Evolutionary conservation across 2,329 filamentous ascomycete species (phyloP).

Genomic region (Mollisia scopiformis): DNA sequence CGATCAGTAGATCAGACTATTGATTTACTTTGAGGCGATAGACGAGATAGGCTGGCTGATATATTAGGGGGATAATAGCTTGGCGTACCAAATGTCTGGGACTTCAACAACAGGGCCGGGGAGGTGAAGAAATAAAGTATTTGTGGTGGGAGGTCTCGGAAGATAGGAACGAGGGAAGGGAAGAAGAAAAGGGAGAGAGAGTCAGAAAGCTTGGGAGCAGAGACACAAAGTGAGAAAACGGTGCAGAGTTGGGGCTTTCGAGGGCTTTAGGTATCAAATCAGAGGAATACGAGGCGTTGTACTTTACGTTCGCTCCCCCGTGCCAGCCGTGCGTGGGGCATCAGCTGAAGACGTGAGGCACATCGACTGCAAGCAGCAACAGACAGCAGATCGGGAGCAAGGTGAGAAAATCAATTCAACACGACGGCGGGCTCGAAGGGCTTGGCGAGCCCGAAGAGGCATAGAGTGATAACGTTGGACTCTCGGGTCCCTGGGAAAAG

Average conservation of each 20-base stretch:
- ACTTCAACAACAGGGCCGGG: neutral
- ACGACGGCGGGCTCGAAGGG: neutral
- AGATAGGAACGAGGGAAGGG: neutral
- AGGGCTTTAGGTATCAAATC: neutral
- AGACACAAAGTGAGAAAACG: neutral
- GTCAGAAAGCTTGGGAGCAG: neutral
- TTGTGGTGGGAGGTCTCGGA: neutral
- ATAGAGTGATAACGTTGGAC: neutral
- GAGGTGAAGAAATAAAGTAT: neutral
- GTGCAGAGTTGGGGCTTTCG: neutral
- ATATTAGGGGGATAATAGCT: neutral
- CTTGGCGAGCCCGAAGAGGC: neutral
- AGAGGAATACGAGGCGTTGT: slow-evolving; percentile 7
- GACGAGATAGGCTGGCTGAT: neutral
- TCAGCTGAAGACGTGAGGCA: slow-evolving; percentile 11
- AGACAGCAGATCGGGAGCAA: neutral
- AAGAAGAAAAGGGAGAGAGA: neutral
- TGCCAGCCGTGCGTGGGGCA: slow-evolving; percentile 3
- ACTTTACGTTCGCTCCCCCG: slow-evolving; percentile 6
- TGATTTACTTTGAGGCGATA: neutral
- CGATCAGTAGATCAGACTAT: neutral
- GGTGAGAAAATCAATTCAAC: neutral
- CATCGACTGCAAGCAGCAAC: neutral
- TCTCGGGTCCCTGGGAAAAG: neutral
- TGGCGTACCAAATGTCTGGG: neutral